Evolutionary conservation across 805 yeast genomes (phyloP), one percentile per base, ranked within the genome.

Genomic region (Metschnikowia henanensis): DNA sequence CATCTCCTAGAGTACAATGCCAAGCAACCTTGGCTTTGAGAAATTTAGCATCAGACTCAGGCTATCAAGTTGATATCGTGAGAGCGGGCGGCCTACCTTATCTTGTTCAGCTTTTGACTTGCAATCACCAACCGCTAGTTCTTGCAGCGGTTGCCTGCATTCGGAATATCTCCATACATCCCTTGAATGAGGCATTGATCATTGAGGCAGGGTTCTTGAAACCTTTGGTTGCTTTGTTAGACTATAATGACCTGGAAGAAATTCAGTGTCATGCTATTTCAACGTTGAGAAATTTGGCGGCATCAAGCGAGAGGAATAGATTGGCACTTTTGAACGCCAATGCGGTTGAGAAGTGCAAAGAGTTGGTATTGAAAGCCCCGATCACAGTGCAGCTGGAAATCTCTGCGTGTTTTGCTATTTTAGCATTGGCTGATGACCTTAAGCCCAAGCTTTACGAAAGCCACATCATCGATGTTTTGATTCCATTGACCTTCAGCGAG

Each of bases 261-360:
- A 92, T 94, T 52, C 96, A 92, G 70, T 94, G 99, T 64, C 99
- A 94, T 68, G 95, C 98, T 2, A 96, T 94, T 22, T 91, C 97
- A 2, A 91, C 98, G 7, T 75, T 94, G 60, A 80, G 99, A 66
- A 94, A 94, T 64, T 76, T 94, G 56, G 99, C 99, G 17, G 99
- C 99, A 4, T 83, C 94, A 39, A 83, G 94, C 32, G 98, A 94
- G 70, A 82, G 89, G 62, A 92, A 92, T 60, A 83, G 97, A 72
- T 76, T 86, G 55, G 96, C 94, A 37, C 81, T 94, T 51, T 79
- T 94, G 51, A 95, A 90, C 50, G 95, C 97, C 12, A 97, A 97
- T 41, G 97, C 97, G 4, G 96, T 94, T 36, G 86, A 85, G 51
- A 90, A 91, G 66, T 91, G 96, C 66, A 87, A 86, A 64, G 91